Base-by-base conservation (phyloP, 305 asterid species). In the Euphrasia arctica region DNA sequence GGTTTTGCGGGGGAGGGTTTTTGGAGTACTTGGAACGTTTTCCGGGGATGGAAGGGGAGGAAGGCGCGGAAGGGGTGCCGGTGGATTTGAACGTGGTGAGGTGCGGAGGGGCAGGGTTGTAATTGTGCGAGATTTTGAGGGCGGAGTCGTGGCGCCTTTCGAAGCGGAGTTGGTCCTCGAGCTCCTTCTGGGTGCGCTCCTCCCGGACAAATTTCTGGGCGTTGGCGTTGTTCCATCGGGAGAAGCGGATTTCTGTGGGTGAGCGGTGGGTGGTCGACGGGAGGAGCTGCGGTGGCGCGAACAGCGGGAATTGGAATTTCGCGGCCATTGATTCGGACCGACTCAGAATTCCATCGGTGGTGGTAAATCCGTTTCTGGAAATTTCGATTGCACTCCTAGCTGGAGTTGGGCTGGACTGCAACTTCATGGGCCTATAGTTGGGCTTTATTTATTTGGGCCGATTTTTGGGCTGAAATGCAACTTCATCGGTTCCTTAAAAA, bases 171-270 rank as follows among this genome's bases (percentile, higher is more conserved):
- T 83, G 77, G 85, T 90, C 95, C 79, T 90, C 96, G 34, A 85
- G 70, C 60, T 90, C 84, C 51, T 87, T 84, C 76, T 87, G 97
- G 47, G 78, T 64, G 39, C 80, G 85, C 32, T 84, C 79, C 3
- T 58, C 85, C 55, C 78, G 85, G 80, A 72, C 72, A 83, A 84
- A 85, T 72, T 89, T 85, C 54, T 83, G 85, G 62, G 98, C 96
- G 79, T 85, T 89, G 74, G 96, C 94, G 82, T 92, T 92, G 95
- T 92, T 90, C 98, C 98, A 92, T 54, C 98, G 86, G 8, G 98
- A 80, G 83, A 90, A 85, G 72, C 94, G 94, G 77, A 90, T 66
- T 66, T 83, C 89, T 54, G 95, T 80, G 65, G 84, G 66, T 15
- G 75, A 66, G 12, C 83, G 82, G 87, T 69, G 80, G 75, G 75